Conservation (phyloP, 1,284 basidiomycete species). For the Marasmius tenuissimus region DNA sequence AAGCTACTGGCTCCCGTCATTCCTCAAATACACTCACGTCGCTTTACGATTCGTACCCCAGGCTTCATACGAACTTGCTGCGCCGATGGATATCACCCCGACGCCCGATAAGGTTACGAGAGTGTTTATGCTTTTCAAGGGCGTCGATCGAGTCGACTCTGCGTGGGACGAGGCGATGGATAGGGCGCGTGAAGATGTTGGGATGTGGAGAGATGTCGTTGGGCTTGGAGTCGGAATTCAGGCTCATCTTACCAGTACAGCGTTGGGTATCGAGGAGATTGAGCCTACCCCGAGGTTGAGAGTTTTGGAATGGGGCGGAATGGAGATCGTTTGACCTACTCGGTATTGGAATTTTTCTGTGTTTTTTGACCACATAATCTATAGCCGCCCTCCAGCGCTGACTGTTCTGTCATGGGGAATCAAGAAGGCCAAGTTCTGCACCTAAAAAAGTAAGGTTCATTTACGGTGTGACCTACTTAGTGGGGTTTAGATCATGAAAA, state of each 20-base stretch:
- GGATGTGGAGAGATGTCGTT: conserved; percentile 21
- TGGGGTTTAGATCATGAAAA: no score
- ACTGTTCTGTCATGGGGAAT: no score
- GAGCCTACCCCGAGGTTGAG: conserved; percentile 20
- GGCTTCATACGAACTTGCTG: conserved; percentile 12
- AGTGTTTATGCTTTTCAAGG: not conserved
- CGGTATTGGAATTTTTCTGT: no score
- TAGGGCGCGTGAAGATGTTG: conserved; percentile 8
- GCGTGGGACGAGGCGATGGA: not conserved
- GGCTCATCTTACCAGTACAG: not conserved
- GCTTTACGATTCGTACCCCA: conserved; percentile 48
- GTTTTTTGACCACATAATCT: no score
- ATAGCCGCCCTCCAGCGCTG: no score
- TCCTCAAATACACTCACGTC: conserved; percentile 38
- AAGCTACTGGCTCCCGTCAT: conserved; percentile 41
- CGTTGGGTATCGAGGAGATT: not conserved
- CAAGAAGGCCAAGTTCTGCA: no score
- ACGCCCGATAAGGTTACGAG: not conserved
- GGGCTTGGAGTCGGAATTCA: no score
- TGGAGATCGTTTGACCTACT: conserved; percentile 21
- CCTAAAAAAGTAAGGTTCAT: no score
- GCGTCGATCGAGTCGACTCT: not conserved
- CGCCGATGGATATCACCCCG: not conserved
- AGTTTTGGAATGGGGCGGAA: conserved; percentile 34
- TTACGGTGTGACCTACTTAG: no score